Evolutionary conservation across 2,329 filamentous ascomycete species (phyloP).

Genomic region (Myriosclerotinia curreyana): DNA sequence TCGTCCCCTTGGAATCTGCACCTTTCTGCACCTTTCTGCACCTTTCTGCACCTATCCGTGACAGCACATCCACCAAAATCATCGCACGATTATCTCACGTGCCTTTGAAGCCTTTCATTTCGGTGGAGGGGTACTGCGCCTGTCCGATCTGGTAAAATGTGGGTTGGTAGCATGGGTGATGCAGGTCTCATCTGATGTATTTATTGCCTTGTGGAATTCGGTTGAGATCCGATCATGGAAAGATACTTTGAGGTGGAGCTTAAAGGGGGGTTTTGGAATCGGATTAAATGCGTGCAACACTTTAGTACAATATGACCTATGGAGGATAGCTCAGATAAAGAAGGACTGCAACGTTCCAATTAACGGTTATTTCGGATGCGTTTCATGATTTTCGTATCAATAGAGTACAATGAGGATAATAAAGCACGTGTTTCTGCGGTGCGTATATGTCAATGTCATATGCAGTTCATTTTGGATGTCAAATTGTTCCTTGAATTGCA

Average conservation of each 20-base stretch:
- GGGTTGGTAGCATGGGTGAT: not conserved
- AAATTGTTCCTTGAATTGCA: not conserved
- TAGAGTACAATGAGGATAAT: not conserved
- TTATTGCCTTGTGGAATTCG: not conserved
- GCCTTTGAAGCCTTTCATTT: slow-evolving; percentile 10
- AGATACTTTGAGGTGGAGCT: not conserved
- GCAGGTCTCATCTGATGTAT: slow-evolving; percentile 17
- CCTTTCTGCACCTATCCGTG: slow-evolving; percentile 17
- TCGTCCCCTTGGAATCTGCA: slow-evolving; percentile 20
- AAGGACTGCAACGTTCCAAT: slow-evolving; percentile 15
- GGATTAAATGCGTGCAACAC: not conserved
- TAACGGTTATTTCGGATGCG: slow-evolving; percentile 12
- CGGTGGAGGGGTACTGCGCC: slow-evolving; percentile 13
- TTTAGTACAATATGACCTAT: not conserved
- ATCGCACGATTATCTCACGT: slow-evolving; percentile 18
- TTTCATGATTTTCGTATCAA: slow-evolving; percentile 2
- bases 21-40: slow-evolving; percentile 18
- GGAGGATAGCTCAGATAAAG: not conserved
- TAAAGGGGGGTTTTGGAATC: not conserved
- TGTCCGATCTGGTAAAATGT: slow-evolving; percentile 2
- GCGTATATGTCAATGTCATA: slow-evolving; percentile 17
- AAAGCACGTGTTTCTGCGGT: slow-evolving; percentile 13
- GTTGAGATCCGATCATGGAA: not conserved
- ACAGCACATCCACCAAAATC: slow-evolving; percentile 17
- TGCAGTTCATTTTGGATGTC: not conserved